Conservation (phyloP, 192 early-diverging fungal species). For the Backusella liffmaniae region DNA sequence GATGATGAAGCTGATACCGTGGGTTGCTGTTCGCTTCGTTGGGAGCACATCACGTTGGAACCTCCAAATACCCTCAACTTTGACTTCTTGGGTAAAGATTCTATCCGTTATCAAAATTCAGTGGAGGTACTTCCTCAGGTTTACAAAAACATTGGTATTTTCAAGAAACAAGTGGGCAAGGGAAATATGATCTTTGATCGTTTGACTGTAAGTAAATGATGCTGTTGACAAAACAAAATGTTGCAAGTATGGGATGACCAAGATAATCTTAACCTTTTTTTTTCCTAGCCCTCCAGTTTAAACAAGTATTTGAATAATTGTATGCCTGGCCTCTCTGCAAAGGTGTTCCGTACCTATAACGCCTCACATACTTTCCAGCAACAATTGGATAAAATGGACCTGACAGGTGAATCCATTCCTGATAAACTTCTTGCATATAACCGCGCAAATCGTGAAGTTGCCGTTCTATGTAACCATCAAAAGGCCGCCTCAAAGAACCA, state of each 20-base stretch:
- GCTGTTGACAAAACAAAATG: too few species aligned
- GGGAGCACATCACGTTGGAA: slow-evolving; percentile 85
- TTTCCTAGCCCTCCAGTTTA: slow-evolving; percentile 62
- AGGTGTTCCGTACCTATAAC: slow-evolving; percentile 99
- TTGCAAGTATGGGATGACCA: background rate
- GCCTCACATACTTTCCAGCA: slow-evolving; percentile 93
- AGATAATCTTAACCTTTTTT: background rate
- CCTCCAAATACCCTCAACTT: slow-evolving; percentile 84
- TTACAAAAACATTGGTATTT: slow-evolving; percentile 90
- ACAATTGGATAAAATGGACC: slow-evolving; percentile 72
- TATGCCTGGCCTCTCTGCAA: slow-evolving; percentile 93
- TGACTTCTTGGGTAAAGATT: slow-evolving; percentile 99
- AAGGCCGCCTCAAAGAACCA: slow-evolving; percentile 82
- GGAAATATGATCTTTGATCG: slow-evolving; percentile 92
- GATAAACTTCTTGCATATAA: slow-evolving; percentile 95
- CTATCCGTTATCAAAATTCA: slow-evolving; percentile 88
- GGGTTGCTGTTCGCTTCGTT: slow-evolving; percentile 95
- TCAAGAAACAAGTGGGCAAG: slow-evolving; percentile 78
- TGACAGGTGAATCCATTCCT: slow-evolving; percentile 59
- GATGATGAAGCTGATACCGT: slow-evolving; percentile 99
- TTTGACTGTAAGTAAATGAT: slow-evolving; percentile 59
- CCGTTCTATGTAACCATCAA: slow-evolving; percentile 98
- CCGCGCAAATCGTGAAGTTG: slow-evolving; percentile 93
- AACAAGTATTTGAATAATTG: slow-evolving; percentile 88
- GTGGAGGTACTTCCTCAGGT: slow-evolving; percentile 87